Evolutionary conservation across 2,329 filamentous ascomycete species (phyloP), one percentile per base, ranked within the genome.

Genomic region (Lachnellula cervina): DNA sequence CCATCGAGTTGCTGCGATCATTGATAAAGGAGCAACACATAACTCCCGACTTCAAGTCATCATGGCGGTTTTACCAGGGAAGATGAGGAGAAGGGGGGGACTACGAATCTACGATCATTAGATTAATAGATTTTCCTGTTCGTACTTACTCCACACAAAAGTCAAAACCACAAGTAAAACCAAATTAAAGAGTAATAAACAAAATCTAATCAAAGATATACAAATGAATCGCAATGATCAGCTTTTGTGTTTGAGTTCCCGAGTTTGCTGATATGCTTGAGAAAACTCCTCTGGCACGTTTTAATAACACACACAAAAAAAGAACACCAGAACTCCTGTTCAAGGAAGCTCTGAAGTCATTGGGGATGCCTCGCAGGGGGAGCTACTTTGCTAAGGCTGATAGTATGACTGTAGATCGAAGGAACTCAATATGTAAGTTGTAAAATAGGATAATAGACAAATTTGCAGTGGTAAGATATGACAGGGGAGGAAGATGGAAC

Each of bases 1-100:
- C 80, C 0, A 76, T 81, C 52, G 80, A 82, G 67, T 63, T 83
- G 57, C 63, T 82, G 35, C 69, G 80, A 44, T 79, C 78, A 2
- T 60, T 81, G 53, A 55, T 83, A 9, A 65, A 74, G 45, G 69
- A 72, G 4, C 63, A 73, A 56, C 69, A 73, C 16, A 59, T 83
- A 21, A 61, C 63, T 21, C 63, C 66, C 17, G 73, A 80, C 14
- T 78, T 76, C 55, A 73, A 75, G 60, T 68, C 77, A 1, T 64
- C 68, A 38, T 83, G 80, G 80, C 77, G 65, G 61, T 83, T 80
- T 61, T 78, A 80, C 46, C 44, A 56, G 11, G 54, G 35, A 13
- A 25, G 21, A 32, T 49, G n/a, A 49, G 14, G 14, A 14, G n/a
- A n/a, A n/a, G n/a, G n/a, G n/a, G n/a, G n/a, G n/a, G n/a, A n/a